Conservation (phyloP, 108 stramenopile species). For the Skeletonema tropicum region DNA sequence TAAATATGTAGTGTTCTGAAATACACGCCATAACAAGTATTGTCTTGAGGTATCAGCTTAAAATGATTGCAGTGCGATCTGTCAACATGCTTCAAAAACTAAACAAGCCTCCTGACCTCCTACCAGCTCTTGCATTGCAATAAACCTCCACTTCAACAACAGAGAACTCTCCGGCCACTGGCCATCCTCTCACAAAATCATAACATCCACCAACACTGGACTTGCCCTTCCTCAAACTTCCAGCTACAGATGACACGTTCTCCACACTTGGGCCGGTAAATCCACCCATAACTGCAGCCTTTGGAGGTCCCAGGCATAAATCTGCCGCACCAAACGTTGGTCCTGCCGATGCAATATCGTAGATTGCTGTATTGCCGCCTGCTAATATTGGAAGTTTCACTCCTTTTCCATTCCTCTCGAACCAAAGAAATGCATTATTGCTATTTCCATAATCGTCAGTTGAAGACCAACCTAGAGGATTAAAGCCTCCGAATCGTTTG, state of each 20-base stretch:
- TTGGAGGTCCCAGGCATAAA: conserved; percentile 69
- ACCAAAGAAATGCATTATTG: conserved; percentile 81
- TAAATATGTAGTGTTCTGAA: no score
- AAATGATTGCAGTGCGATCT: no score
- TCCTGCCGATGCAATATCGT: conserved; percentile 81
- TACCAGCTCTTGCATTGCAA: conserved; percentile 59
- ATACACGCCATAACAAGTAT: no score
- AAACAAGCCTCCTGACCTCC: conserved; percentile 37
- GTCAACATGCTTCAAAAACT: conserved; percentile 13
- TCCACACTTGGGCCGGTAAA: conserved; percentile 87
- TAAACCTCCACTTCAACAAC: conserved; percentile 79
- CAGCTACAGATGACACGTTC: conserved; percentile 57
- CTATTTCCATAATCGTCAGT: conserved; percentile 76
- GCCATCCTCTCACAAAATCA: conserved; percentile 61
- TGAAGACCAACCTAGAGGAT: conserved; percentile 76
- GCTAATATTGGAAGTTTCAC: conserved; percentile 56
- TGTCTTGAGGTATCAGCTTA: no score
- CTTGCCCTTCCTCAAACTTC: conserved; percentile 56
- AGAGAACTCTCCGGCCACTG: conserved; percentile 58
- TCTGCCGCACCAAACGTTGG: conserved; percentile 80
- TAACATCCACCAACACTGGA: conserved; percentile 67
- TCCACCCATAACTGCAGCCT: conserved; percentile 81
- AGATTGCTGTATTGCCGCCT: conserved; percentile 78
- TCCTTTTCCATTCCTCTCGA: conserved; percentile 29
- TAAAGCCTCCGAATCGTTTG: conserved; percentile 74